phyloP scores from a whole-genome alignment of 768 basidiomycete species.

The Dioszegia hungarica region DNA sequence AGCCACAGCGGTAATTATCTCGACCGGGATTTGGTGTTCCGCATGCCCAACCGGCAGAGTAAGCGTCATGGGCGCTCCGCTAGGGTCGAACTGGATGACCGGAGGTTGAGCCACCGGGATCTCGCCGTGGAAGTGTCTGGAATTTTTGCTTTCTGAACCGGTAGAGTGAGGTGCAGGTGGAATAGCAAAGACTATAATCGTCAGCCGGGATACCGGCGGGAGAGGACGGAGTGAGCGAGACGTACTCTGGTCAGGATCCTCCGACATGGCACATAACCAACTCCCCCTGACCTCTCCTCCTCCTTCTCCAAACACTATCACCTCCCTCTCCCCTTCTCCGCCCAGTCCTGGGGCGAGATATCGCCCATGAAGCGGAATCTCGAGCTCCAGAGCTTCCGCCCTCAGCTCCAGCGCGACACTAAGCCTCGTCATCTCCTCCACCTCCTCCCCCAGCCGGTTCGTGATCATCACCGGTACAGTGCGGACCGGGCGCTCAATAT shows the following conservation, averaged over 20 bases:
- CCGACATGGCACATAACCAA: conserved; percentile 13
- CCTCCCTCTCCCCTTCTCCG: conserved; percentile 7
- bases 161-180: not conserved
- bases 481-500: conserved; percentile 20
- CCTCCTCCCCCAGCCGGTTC: not conserved
- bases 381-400: not conserved
- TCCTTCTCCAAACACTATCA: conserved; percentile 7
- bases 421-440: not conserved
- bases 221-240: not conserved
- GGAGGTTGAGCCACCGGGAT: not conserved
- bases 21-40: conserved; percentile 22
- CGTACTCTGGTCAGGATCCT: not conserved
- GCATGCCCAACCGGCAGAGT: conserved; percentile 24
- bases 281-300: not conserved
- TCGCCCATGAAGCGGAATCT: conserved; percentile 28
- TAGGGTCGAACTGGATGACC: too few species aligned
- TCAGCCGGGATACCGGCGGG: too few species aligned
- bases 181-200: not conserved
- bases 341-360: conserved; percentile 16
- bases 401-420: not conserved
- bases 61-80: conserved; percentile 11
- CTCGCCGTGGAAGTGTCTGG: not conserved
- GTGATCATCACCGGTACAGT: not conserved
- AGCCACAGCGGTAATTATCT: conserved; percentile 19
- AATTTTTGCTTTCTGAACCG: too few species aligned